These are phyloP conservation scores for Aspergillus neotritici DNA, from an alignment of 2,329 filamentous ascomycete genomes.

Conservation along the genomic window DNA sequence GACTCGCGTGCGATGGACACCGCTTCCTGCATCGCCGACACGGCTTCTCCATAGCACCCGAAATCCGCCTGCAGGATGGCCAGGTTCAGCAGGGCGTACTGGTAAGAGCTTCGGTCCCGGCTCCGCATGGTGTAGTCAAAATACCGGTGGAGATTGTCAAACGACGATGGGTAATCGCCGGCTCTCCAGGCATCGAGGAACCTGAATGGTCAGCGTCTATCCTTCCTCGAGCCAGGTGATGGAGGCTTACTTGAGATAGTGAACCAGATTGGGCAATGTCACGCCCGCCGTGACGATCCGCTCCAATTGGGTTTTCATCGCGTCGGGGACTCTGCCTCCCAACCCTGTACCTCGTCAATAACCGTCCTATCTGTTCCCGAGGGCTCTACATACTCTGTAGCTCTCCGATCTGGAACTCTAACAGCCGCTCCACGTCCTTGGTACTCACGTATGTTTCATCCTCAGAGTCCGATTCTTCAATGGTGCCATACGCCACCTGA, in stretches of 20 bases:
- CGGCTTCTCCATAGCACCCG: slow-evolving; percentile 80
- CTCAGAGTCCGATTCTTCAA: slow-evolving; percentile 36
- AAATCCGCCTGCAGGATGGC: slow-evolving; percentile 94
- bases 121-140: slow-evolving; percentile 95
- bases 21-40: slow-evolving; percentile 91
- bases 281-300: slow-evolving; percentile 62
- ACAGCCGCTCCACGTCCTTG: slow-evolving; percentile 71
- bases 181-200: slow-evolving; percentile 91
- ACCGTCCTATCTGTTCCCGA: background rate
- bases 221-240: background rate
- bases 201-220: slow-evolving; percentile 36
- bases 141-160: slow-evolving; percentile 87
- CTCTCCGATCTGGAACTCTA: slow-evolving; percentile 84
- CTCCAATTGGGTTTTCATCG: slow-evolving; percentile 66
- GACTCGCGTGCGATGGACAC: slow-evolving; percentile 93
- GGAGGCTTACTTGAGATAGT: slow-evolving; percentile 63
- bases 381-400: slow-evolving; percentile 62
- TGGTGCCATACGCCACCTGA: slow-evolving; percentile 47
- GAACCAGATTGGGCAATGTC: slow-evolving; percentile 64
- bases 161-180: slow-evolving; percentile 82
- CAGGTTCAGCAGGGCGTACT: slow-evolving; percentile 89
- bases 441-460: slow-evolving; percentile 55
- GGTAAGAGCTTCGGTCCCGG: slow-evolving; percentile 77
- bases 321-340: slow-evolving; percentile 69
- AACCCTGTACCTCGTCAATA: slow-evolving; percentile 50